Evolutionary conservation across 2,329 filamentous ascomycete genomes (phyloP).

Genomic region (Trichoderma sp.): DNA sequence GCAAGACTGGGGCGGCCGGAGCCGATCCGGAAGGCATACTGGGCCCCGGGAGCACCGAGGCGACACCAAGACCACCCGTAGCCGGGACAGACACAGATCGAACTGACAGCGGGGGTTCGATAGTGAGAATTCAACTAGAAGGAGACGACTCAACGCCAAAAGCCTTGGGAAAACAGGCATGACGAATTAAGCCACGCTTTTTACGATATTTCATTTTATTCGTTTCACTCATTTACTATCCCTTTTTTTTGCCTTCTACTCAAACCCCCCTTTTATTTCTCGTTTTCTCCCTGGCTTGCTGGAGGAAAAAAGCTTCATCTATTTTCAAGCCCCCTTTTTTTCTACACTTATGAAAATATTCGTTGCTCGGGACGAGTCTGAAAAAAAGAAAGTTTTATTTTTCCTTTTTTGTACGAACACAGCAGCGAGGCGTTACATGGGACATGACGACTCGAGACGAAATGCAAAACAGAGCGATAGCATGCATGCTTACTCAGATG

Average conservation of each 20-base stretch:
- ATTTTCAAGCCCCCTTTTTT: neutral
- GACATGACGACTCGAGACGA: conserved; percentile 9
- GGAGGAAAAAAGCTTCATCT: neutral
- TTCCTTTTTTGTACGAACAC: conserved; percentile 18
- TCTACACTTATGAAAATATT: neutral
- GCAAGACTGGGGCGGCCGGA: conserved; percentile 19
- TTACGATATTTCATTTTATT: neutral
- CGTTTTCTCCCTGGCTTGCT: neutral
- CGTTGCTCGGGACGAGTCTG: conserved; percentile 2
- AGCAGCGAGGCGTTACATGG: conserved; percentile 25
- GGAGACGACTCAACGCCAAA: conserved; percentile 46
- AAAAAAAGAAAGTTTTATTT: neutral
- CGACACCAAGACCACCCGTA: conserved; percentile 46
- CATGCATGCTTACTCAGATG: neutral
- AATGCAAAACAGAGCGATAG: conserved; percentile 10
- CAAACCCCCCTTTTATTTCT: neutral
- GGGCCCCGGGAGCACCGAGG: conserved; percentile 38
- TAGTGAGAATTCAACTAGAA: conserved; percentile 6
- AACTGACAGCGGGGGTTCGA: conserved; percentile 1
- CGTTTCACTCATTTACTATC: neutral
- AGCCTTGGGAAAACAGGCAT: conserved; percentile 32
- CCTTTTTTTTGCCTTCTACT: neutral
- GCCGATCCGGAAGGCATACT: neutral
- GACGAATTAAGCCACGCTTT: neutral
- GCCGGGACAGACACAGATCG: conserved; percentile 21